Evolutionary conservation across 306 rosid genomes (phyloP).

Genomic region (Trifolium pratense): DNA sequence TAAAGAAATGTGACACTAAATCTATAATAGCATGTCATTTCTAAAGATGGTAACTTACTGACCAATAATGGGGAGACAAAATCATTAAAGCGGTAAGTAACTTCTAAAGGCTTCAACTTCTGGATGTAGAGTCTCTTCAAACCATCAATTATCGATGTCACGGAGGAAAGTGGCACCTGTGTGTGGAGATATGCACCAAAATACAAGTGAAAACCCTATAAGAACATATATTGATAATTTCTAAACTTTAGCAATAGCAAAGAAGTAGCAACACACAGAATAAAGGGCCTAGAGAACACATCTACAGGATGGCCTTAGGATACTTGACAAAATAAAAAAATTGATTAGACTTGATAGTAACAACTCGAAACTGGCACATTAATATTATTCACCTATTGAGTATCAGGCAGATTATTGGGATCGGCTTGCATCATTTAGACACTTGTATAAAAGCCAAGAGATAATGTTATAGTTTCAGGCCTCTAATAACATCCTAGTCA

Average conservation of each 20-base stretch:
- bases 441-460: slow-evolving; percentile 9
- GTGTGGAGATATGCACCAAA: slow-evolving; percentile 41
- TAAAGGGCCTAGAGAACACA: slow-evolving; percentile 10
- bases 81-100: slow-evolving; percentile 76
- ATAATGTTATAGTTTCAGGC: slow-evolving; percentile 8
- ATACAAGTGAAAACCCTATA: slow-evolving; percentile 17
- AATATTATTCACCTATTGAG: not conserved
- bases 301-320: slow-evolving; percentile 4
- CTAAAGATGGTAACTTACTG: slow-evolving; percentile 39
- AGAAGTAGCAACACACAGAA: slow-evolving; percentile 18
- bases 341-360: slow-evolving; percentile 2
- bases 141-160: slow-evolving; percentile 86
- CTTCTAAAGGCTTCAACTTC: slow-evolving; percentile 91
- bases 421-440: not conserved
- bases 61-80: slow-evolving; percentile 87
- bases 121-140: slow-evolving; percentile 82
- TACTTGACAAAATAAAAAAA: not conserved
- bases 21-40: no score
- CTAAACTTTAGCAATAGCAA: slow-evolving; percentile 13
- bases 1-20: no score
- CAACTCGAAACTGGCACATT: slow-evolving; percentile 15
- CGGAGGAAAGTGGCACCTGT: slow-evolving; percentile 79
- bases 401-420: not conserved
- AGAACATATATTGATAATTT: slow-evolving; percentile 15
- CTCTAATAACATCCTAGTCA: slow-evolving; percentile 29